These are phyloP conservation scores for Pleurotus eryngii DNA, from an alignment of 768 basidiomycete genomes.

Conservation along the genomic window DNA sequence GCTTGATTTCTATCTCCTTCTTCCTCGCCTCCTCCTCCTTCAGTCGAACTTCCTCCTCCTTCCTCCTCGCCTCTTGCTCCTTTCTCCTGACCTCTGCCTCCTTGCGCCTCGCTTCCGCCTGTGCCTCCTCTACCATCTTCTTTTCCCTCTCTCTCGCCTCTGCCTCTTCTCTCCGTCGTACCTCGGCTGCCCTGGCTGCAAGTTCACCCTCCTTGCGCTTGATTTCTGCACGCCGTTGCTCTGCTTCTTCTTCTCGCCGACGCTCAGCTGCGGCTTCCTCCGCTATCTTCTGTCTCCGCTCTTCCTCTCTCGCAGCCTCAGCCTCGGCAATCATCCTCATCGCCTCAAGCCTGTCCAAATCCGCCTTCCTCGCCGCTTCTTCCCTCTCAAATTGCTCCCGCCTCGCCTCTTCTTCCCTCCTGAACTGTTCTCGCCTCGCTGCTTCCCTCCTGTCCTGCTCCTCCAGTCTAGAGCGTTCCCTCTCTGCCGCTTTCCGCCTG, in stretches of 20 bases:
- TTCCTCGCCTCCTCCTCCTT: slow-evolving; percentile 22
- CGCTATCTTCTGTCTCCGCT: slow-evolving; percentile 7
- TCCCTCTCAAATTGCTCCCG: too few species aligned
- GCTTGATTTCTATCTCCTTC: slow-evolving; percentile 25
- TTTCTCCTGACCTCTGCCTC: slow-evolving; percentile 17
- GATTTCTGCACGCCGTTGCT: background rate
- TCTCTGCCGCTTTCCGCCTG: slow-evolving; percentile 18
- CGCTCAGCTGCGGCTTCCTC: slow-evolving; percentile 14
- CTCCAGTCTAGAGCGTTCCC: background rate
- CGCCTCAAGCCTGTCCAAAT: slow-evolving; percentile 14
- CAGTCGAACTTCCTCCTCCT: slow-evolving; percentile 22
- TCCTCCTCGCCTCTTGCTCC: slow-evolving; percentile 19
- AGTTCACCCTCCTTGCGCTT: slow-evolving; percentile 1
- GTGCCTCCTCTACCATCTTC: background rate
- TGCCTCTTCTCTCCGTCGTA: background rate
- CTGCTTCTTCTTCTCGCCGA: slow-evolving; percentile 17
- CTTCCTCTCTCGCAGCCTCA: slow-evolving; percentile 10
- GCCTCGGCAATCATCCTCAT: slow-evolving; percentile 15
- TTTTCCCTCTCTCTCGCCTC: background rate
- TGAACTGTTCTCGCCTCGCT: slow-evolving; percentile 20
- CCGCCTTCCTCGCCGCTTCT: slow-evolving; percentile 10
- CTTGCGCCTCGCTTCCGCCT: slow-evolving; percentile 13
- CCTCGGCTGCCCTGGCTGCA: slow-evolving; percentile 1
- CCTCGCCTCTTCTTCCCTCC: slow-evolving; percentile 14
- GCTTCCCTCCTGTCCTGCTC: slow-evolving; percentile 2